Evolutionary conservation across 148 eudicot species (phyloP), one percentile per base, ranked within the genome.

Genomic region (Chenopodium formosanum): DNA sequence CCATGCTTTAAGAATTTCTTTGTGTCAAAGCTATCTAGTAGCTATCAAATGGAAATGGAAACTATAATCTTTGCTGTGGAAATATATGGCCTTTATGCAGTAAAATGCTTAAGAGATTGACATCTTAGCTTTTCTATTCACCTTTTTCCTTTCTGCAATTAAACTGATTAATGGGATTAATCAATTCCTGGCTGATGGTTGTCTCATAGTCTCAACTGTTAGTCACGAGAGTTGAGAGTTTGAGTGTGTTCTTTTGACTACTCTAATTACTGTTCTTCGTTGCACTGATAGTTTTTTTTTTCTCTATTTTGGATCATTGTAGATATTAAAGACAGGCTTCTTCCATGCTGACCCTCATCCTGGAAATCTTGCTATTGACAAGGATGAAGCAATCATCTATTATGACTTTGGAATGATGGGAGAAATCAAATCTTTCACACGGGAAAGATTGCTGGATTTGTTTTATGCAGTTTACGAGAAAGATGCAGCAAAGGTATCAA

Each of bases 401-500:
- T 97, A 97, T 73, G 99, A 97, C 84, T 97, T 97, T 76, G 99
- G 99, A 79, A 97, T 97, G 99, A 97, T 94, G 99, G 99, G 99
- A 79, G 99, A 97, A 63, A 94, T 97, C 53, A 97, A 94, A 87
- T 88, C 98, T 77, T 92, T 94, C 76, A 97, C 99, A 12, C 79
- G 98, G 72, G 89, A 91, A 86, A 88, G 92, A 84, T 87, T 97
- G 79, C 88, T 97, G n/a, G 94, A 92, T 77, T 85, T 97, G 79
- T 97, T 94, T 82, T 97, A 97, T 86, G 89, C 98, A 70, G 90
- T 94, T 32, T 97, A 97, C 75, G 99, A 97, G 85, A 94, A 94
- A 85, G 97, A 94, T 81, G 88, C 98, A 23, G 94, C 93, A 83
- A 97, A 97, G 98, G 99, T 97, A 86, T 66, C 22, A 50, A 48